Evolutionary conservation across 83 land plant species (phyloP).

Genomic region (Isoetes engelmannii): DNA sequence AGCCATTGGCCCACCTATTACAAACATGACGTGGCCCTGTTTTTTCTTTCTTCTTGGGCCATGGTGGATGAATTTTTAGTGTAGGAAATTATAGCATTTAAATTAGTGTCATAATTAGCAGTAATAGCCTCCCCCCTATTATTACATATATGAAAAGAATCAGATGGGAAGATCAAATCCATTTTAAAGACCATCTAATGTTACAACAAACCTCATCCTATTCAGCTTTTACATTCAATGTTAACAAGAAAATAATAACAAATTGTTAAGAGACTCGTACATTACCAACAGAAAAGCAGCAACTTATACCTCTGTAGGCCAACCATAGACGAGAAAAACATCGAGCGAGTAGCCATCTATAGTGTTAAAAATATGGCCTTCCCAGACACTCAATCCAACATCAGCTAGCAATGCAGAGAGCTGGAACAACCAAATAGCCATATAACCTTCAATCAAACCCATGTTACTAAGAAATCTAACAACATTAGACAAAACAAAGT

Average conservation of each 20-base stretch:
- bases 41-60: no score
- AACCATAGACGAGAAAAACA: conserved; percentile 89
- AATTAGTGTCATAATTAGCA: no score
- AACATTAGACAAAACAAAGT: not conserved
- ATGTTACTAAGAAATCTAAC: not conserved
- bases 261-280: not conserved
- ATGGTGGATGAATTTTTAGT: no score
- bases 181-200: no score
- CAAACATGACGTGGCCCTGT: no score
- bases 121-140: no score
- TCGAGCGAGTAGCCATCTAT: conserved; percentile 79
- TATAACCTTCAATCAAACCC: not conserved
- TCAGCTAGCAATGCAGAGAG: conserved; percentile 79
- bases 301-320: conserved; percentile 63
- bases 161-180: not conserved
- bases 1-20: no score
- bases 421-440: conserved; percentile 32
- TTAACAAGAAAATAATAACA: no score
- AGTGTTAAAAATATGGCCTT: conserved; percentile 90
- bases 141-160: not conserved
- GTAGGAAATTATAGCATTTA: no score
- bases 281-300: not conserved
- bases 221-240: no score
- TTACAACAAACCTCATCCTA: no score
- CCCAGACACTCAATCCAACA: conserved; percentile 72